Base-by-base conservation (phyloP, 192 early-diverging fungal species). In the Podila epigama region DNA sequence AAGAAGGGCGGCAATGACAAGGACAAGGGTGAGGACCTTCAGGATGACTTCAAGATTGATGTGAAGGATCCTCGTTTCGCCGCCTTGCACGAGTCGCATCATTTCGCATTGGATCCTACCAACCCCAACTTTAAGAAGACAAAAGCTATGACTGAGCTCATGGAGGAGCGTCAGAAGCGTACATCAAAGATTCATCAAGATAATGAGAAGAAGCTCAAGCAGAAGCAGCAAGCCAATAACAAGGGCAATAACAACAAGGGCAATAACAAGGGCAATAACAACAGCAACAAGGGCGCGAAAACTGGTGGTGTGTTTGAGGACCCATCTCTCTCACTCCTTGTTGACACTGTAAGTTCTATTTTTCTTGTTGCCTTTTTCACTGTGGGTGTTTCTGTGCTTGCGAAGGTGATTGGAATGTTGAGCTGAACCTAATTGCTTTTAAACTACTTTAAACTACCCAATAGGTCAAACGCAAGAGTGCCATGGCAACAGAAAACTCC, bases 41-140 rank as follows among this genome's bases (percentile, higher is more conserved):
- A 92, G 72, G 96, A 97, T 50, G 88, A 90, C 60, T 98, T 98
- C 75, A 87, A 93, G 63, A 89, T 98, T 44, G 82, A 98, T 70
- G 87, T 92, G 5, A 72, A 66, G 37, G 97, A 98, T 81, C 87
- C 94, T 54, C 90, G 97, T 60, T 98, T 98, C 71, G 75, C 86
- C 20, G 89, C 92, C 0, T 37, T 96, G 72, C 84, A 90, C 35
- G 90, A 94, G 5, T 90, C 89, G 11, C 91, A 95, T 78, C 90
- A 93, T 58, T 97, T 97, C 81, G 95, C 95, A 29, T 93, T 98
- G 51, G 97, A 98, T 72, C 95, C 96, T 18, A 96, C 94, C 39
- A 97, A 95, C 82, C 93, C 97, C 58, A 91, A 86, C 48, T 95
- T 89, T 83, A 95, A 94, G 81, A 94, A 94, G 83, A 94, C 93